Conservation (phyloP, 2,329 filamentous ascomycete genomes). For the Aspergillus persii region DNA sequence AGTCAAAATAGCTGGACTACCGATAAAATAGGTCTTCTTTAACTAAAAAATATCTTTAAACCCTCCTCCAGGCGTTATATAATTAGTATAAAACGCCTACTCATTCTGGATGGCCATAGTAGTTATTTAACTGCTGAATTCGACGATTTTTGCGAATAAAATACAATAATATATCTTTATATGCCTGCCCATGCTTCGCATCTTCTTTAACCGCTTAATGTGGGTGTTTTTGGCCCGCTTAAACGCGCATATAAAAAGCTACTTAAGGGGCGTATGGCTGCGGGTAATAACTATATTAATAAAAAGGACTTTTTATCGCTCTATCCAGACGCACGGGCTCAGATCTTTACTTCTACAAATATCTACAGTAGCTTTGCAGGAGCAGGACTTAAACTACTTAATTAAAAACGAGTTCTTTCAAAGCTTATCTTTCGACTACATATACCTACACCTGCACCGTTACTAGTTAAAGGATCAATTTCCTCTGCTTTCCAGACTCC, state of each 20-base stretch:
- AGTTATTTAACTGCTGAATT: too few relatives aligned
- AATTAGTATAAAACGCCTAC: too few relatives aligned
- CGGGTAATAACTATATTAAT: conserved; percentile 6
- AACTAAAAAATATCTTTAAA: not conserved
- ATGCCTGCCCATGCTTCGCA: too few relatives aligned
- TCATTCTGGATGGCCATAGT: too few relatives aligned
- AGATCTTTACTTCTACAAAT: conserved; percentile 4
- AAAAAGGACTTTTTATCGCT: conserved; percentile 7
- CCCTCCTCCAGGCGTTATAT: too few relatives aligned
- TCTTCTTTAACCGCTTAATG: too few relatives aligned
- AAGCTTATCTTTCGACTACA: conserved; percentile 4
- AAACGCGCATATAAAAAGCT: conserved; percentile 6
- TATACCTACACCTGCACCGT: conserved; percentile 1
- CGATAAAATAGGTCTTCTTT: not conserved
- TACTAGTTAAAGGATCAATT: not conserved
- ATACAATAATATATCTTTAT: too few relatives aligned
- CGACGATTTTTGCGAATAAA: too few relatives aligned
- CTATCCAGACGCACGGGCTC: conserved; percentile 1
- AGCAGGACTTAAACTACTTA: conserved; percentile 4
- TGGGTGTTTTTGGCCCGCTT: too few relatives aligned
- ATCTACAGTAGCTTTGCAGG: conserved; percentile 6
- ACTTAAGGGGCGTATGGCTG: not conserved
- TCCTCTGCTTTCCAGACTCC: not conserved
- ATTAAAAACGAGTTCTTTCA: conserved; percentile 2
- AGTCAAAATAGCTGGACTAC: not conserved